Conservation (phyloP, 208 protist species). For the Naegleria fowleri region DNA sequence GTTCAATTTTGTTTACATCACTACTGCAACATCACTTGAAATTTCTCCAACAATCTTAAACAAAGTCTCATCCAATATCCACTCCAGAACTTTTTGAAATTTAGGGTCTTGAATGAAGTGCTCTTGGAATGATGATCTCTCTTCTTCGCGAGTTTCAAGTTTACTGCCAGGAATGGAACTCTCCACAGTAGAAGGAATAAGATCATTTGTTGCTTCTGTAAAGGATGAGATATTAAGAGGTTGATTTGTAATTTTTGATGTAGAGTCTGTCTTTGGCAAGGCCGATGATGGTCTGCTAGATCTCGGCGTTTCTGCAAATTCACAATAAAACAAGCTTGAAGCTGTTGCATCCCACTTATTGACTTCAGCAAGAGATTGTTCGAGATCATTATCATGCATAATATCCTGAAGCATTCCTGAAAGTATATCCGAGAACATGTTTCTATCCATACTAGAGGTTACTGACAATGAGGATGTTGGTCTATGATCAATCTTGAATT, state of each 20-base stretch:
- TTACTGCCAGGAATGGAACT: too few species aligned
- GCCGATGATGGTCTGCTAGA: neutral
- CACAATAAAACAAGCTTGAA: neutral
- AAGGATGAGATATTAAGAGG: neutral
- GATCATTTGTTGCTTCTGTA: neutral
- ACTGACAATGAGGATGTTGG: neutral
- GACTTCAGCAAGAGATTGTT: neutral
- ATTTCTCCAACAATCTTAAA: conserved; percentile 7
- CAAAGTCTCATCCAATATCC: conserved; percentile 5
- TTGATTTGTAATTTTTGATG: neutral
- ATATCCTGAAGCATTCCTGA: neutral
- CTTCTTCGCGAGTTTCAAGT: neutral
- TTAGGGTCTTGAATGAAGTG: neutral
- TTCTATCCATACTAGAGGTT: neutral
- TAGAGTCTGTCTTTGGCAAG: neutral
- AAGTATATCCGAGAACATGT: neutral
- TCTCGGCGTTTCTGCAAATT: neutral
- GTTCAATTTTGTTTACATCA: too few species aligned
- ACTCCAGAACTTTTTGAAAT: neutral
- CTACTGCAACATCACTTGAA: neutral
- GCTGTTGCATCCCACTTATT: neutral
- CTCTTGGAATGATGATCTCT: too few species aligned
- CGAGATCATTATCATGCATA: neutral
- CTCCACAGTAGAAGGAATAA: neutral
- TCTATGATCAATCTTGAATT: neutral